Percentiles rank a stretch among this genome's conserved stretches.
Evolutionary conservation across 495 filamentous ascomycete species (phyloP).

Genomic region (Lasiosphaeris hirsuta): DNA sequence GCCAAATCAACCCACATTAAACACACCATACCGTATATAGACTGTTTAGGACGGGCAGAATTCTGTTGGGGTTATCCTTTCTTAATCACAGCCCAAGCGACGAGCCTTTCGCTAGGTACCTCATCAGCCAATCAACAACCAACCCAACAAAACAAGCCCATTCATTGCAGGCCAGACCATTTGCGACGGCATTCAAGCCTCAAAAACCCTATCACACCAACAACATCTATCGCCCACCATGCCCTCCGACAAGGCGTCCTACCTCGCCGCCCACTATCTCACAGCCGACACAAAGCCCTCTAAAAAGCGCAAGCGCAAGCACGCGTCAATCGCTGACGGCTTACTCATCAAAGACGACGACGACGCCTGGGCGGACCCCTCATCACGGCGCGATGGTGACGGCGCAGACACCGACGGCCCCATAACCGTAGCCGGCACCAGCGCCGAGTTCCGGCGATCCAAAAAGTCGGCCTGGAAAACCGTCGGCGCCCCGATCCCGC

Average conservation of each 20-base stretch:
- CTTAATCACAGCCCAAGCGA: too few species aligned
- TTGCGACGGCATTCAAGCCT: constrained; percentile 1
- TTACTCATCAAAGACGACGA: constrained; percentile 94
- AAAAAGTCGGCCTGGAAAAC: constrained; percentile 80
- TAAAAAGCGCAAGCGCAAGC: constrained; percentile 84
- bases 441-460: constrained; percentile 69
- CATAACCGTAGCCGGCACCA: constrained; percentile 48
- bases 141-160: background rate
- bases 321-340: constrained; percentile 50
- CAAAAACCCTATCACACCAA: background rate
- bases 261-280: constrained; percentile 94
- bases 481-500: constrained; percentile 52
- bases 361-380: constrained; percentile 56
- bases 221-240: constrained; percentile 28
- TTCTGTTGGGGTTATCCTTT: too few species aligned
- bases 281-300: constrained; percentile 68
- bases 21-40: too few species aligned
- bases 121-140: too few species aligned
- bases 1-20: too few species aligned
- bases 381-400: constrained; percentile 42
- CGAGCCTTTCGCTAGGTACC: too few species aligned
- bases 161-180: background rate
- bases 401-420: constrained; percentile 40
- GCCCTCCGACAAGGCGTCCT: constrained; percentile 70
- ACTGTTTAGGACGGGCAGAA: too few species aligned